phyloP scores from a whole-genome alignment of 108 stramenopile species.

The Pinguiococcus pyrenoidosus region DNA sequence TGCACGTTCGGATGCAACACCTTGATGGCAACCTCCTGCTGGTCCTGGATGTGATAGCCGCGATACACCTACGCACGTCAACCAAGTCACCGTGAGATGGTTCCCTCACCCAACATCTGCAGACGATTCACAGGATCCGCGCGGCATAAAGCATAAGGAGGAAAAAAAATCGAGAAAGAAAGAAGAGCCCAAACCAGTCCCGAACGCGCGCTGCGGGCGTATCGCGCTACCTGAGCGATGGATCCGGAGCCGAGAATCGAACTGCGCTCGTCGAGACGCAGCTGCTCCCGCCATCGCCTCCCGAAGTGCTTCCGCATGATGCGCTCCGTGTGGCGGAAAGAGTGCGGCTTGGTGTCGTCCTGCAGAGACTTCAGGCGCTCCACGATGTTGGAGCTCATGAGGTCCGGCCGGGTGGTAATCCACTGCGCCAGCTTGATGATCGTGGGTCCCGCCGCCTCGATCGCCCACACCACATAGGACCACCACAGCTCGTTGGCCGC shows the following conservation, averaged over 20 bases:
- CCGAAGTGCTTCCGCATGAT: slow-evolving; percentile 50
- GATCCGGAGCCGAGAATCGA: slow-evolving; percentile 5
- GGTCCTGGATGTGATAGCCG: slow-evolving; percentile 1
- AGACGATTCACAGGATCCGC: no score
- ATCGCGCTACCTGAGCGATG: slow-evolving; percentile 23
- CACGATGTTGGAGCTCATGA: slow-evolving; percentile 64
- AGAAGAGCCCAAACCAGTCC: no score
- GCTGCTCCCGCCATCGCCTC: slow-evolving; percentile 31
- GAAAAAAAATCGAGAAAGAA: no score
- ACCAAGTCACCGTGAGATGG: no score
- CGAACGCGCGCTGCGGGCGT: no score
- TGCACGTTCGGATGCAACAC: slow-evolving; percentile 18
- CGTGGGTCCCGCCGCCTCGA: slow-evolving; percentile 72
- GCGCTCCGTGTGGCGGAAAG: slow-evolving; percentile 49
- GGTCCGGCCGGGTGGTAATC: slow-evolving; percentile 70
- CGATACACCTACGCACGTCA: no score
- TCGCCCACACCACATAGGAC: slow-evolving; percentile 64
- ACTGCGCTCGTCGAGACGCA: slow-evolving; percentile 6
- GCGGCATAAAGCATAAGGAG: no score
- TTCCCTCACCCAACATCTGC: no score
- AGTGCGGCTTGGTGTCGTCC: slow-evolving; percentile 61
- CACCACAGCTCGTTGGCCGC: slow-evolving; percentile 31
- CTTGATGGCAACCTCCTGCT: slow-evolving; percentile 15
- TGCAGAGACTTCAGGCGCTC: slow-evolving; percentile 64
- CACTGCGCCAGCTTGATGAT: slow-evolving; percentile 78